Evolutionary conservation across 2,329 filamentous ascomycete genomes (phyloP), one percentile per base, ranked within the genome.

Genomic region (Rasamsonia emersonii): DNA sequence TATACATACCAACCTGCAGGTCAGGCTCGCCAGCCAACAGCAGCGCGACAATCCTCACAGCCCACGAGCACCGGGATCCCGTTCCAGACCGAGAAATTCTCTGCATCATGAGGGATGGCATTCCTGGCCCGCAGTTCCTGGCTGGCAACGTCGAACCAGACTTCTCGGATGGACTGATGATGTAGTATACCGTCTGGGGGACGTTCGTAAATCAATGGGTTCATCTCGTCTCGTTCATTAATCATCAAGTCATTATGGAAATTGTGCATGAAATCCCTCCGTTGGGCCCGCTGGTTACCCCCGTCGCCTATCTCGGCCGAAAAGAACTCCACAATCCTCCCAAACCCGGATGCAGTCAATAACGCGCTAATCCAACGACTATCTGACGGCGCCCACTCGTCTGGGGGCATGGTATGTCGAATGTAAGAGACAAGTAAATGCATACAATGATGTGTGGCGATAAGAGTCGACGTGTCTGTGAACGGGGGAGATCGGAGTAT

Each of bases 251-350:
- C 59, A n/a, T 49, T 44, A 30, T 61, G 49, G 33, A 63, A 63
- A 27, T 61, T 63, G 27, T 51, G 47, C 59, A 63, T 64, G 36
- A 64, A 64, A 18, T 59, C 54, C 39, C 53, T 63, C 16, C 59
- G 53, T 37, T 62, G 56, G 36, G 50, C 42, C 14, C 59, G 52
- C 36, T 59, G 58, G 33, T 50, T 61, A 17, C 54, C 51, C 4
- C 59, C 58, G 20, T 61, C 56, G 4, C 59, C 59, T 18, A 63
- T 62, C 34, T 63, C 60, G 1, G 60, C 60, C 2, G 59, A 61
- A 42, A 64, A 61, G 33, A 55, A 63, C 32, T 64, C 58, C 18
- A 59, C 53, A 5, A 61, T 52, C 3, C 59, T 56, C 14, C 42
- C 41, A 24, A 63, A 60, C 3, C 59, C 56, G 8, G 58, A 59